Base-by-base conservation (phyloP, 768 basidiomycete genomes). In the Tricholoma bakamatsutake region DNA sequence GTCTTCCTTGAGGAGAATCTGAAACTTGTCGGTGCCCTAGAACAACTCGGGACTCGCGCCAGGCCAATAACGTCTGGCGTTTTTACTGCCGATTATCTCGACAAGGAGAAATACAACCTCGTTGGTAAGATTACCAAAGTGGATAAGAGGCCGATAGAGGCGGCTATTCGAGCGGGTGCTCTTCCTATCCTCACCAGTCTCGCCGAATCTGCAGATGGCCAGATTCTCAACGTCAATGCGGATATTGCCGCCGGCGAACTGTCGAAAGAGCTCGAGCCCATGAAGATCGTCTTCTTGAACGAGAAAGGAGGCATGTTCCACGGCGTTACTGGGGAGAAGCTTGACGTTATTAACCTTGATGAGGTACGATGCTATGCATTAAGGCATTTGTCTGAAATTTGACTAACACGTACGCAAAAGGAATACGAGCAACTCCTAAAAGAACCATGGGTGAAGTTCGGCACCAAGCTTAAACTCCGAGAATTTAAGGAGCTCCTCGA, bases 401-500 rank as follows among this genome's bases (percentile, higher is more conserved):
- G 37, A 31, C 35, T 31, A 13, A 58, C 46, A 13, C 49, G 11
- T 57, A 33, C 50, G 34, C 57, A 57, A 24, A 65, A 93, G 89
- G 97, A 99, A 76, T 98, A 96, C 72, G 91, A 96, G 62, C 81
- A 82, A 21, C 85, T 99, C 56, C 91, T 98, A 94, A 95, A 94
- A 66, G 90, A 98, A 73, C 82, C 94, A 5, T 99, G 97, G 97
- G 96, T 99, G 71, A 97, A 97, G 70, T 98, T 85, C 68, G 97
- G 96, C 58, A 98, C 96, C 60, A 99, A 99, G 73, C 90, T 99
- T 71, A 98, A 98, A 75, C 81, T 99, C 55, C 88, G 97, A 60
- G 96, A 98, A 71, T 98, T 99, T 80, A 99, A 99, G 75, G 97
- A 98, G 66, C 86, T 99, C 53, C 83, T 99, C 43, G 97, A 98